phyloP scores from a whole-genome alignment of 2,329 filamentous ascomycete species.

The Ceratocystis diversiconidia region DNA sequence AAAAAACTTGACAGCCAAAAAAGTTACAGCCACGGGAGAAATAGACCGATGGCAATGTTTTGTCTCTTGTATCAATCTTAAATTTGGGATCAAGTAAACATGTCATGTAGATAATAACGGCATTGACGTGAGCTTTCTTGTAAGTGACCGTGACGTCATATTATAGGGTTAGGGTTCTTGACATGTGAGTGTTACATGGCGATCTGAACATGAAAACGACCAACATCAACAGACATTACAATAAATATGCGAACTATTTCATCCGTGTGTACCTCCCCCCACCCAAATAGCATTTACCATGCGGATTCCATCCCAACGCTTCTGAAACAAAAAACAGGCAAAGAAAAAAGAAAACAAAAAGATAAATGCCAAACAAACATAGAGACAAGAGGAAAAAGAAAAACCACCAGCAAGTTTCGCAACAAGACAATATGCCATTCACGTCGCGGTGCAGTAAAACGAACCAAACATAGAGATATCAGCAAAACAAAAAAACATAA shows the following conservation, averaged over 20 bases:
- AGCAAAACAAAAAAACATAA: background rate
- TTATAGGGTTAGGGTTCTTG: background rate
- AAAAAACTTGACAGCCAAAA: background rate
- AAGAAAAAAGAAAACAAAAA: background rate
- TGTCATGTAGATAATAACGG: too few relatives aligned
- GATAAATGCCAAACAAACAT: background rate
- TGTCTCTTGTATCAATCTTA: too few relatives aligned
- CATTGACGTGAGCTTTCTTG: too few relatives aligned
- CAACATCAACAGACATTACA: constrained; percentile 1
- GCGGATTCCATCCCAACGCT: background rate
- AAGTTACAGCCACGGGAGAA: background rate
- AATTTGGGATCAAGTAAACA: too few relatives aligned
- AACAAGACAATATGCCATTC: background rate
- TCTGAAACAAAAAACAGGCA: background rate
- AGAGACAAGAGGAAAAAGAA: background rate
- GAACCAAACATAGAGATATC: constrained; percentile 4
- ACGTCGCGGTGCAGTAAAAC: background rate
- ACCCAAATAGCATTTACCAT: background rate
- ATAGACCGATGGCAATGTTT: too few relatives aligned
- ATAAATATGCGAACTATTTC: background rate
- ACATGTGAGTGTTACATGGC: background rate
- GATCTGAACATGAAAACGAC: background rate
- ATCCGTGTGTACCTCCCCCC: background rate
- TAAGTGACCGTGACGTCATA: background rate
- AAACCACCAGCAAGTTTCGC: background rate